Conservation (phyloP, 2,329 filamentous ascomycete species). For the Aspergillus pseudonomiae region DNA sequence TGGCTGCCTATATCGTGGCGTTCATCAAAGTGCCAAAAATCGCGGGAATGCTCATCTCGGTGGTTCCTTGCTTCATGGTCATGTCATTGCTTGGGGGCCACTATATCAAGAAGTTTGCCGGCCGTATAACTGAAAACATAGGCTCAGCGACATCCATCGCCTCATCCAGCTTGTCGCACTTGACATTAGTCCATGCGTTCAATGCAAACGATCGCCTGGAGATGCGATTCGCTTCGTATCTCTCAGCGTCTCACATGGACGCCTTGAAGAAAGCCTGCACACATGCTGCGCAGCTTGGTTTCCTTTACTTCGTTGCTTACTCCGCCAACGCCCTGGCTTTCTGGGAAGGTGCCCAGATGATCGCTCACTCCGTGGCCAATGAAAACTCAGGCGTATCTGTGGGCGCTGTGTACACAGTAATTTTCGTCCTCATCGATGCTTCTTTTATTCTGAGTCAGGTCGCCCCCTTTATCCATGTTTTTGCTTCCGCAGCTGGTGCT, state of each 20-base stretch:
- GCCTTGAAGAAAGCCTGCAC: constrained; percentile 62
- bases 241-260: constrained; percentile 53
- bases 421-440: constrained; percentile 42
- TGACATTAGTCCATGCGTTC: constrained; percentile 66
- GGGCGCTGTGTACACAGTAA: constrained; percentile 41
- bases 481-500: constrained; percentile 52
- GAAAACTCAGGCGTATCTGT: constrained; percentile 29
- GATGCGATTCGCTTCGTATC: constrained; percentile 57
- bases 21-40: constrained; percentile 66
- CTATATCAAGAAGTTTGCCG: constrained; percentile 54
- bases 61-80: constrained; percentile 64
- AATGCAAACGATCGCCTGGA: constrained; percentile 63
- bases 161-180: constrained; percentile 62
- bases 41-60: constrained; percentile 65
- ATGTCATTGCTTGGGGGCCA: constrained; percentile 59
- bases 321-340: constrained; percentile 68
- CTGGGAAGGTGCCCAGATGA: constrained; percentile 65
- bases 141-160: constrained; percentile 64
- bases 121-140: constrained; percentile 54
- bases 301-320: constrained; percentile 69
- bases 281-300: constrained; percentile 60
- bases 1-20: constrained; percentile 67
- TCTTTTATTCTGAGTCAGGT: constrained; percentile 43
- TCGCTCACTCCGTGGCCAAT: constrained; percentile 41
- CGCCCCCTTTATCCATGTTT: constrained; percentile 48